Percentiles rank a stretch among this genome's conserved stretches.
Evolutionary conservation across 2,329 filamentous ascomycete genomes (phyloP).

Genomic region (Ophiocordyceps sinensis): DNA sequence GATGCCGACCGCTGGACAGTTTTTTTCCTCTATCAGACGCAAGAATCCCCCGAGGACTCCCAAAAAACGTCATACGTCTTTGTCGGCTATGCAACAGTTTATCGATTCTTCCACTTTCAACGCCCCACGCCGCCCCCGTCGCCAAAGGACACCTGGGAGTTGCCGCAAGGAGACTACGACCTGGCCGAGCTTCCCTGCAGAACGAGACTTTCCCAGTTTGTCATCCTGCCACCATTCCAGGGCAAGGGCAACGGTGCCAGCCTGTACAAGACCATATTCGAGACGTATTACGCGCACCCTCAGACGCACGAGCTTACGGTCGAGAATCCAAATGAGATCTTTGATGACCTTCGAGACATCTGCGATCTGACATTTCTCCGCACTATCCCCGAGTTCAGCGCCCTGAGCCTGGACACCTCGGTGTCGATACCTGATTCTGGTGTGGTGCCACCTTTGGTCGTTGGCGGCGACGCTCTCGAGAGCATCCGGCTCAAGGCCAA

Average conservation of each 20-base stretch:
- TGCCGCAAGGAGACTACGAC: slow-evolving; percentile 28
- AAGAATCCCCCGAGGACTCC: slow-evolving; percentile 22
- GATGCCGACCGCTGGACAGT: slow-evolving; percentile 78
- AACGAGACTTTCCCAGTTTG: slow-evolving; percentile 80
- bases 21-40: slow-evolving; percentile 71
- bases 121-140: slow-evolving; percentile 28
- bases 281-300: slow-evolving; percentile 48
- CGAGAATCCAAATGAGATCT: slow-evolving; percentile 82
- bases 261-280: slow-evolving; percentile 71
- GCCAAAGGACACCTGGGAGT: slow-evolving; percentile 25
- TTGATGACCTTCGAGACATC: slow-evolving; percentile 65
- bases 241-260: slow-evolving; percentile 61
- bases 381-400: slow-evolving; percentile 39
- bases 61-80: slow-evolving; percentile 56
- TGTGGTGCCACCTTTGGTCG: slow-evolving; percentile 33
- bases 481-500: slow-evolving; percentile 47
- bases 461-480: slow-evolving; percentile 42
- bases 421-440: slow-evolving; percentile 34
- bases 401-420: slow-evolving; percentile 38
- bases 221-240: slow-evolving; percentile 82
- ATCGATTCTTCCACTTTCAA: slow-evolving; percentile 63
- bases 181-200: slow-evolving; percentile 56
- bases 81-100: slow-evolving; percentile 80
- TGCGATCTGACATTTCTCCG: slow-evolving; percentile 56
- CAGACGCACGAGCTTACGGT: slow-evolving; percentile 76